Evolutionary conservation across 345 rosid genomes (phyloP), one percentile per base, ranked within the genome.

Genomic region (Brassica nigra): DNA sequence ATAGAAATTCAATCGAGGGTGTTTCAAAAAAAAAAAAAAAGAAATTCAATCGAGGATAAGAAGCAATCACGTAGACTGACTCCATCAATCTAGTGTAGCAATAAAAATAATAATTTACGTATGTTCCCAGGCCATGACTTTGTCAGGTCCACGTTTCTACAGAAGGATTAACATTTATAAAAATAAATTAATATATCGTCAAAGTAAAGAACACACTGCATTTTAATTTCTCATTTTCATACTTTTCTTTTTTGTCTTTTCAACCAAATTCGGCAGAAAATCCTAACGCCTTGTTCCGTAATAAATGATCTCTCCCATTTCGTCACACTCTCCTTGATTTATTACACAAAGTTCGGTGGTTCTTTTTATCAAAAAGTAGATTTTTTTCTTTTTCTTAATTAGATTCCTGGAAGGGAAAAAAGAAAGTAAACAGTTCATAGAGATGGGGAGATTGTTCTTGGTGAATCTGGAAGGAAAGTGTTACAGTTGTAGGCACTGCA

Each of bases 391-490:
- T 4, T 31, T 3, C n/a, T 44, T 44, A 47, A 55, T 10, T 37
- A 4, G 75, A 74, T 73, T 79, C 12, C 54, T 20, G 31, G 27
- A 18, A 18, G 55, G n/a, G 3, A 2, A 66, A 6, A 20, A 31
- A 52, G 6, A 47, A 47, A 14, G 55, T 42, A 42, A 42, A 42
- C n/a, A 42, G 55, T 44, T 44, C 3, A 47, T 0, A n/a, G 20
- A 79, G 78, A 92, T 90, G 97, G 97, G 97, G 75, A 90, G 93
- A 83, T 64, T 89, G 69, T 92, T 92, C 82, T 31, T 86, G 84
- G 78, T 85, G 74, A 77, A 52, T 78, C 86, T 90, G 75, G 95
- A 92, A 73, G 92, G 92, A 29, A 83, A 73, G 61, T 16, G 81
- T 59, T 90, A 88, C 70, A 84, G 86, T 74, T 92, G 97, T 88